Base-by-base conservation (phyloP, 129 eudicot genomes). In the Chrysanthemum seticuspe region DNA sequence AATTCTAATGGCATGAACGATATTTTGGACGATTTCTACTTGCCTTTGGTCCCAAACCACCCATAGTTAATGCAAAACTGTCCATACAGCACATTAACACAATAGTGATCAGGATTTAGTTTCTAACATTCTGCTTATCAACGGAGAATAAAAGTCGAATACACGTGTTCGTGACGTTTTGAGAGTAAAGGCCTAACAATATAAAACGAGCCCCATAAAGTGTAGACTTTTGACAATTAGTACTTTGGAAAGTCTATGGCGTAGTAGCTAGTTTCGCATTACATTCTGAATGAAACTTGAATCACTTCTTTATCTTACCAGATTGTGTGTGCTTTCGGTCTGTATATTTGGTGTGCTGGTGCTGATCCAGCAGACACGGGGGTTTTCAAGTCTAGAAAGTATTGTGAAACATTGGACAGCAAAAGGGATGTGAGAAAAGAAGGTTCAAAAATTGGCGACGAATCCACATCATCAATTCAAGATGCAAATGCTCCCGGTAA, bases 341-440 rank as follows among this genome's bases (percentile, higher is more conserved):
- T 94, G 71, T 94, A 93, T 74, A 83, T 94, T 58, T 94, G 98
- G 97, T 94, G 97, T 19, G 97, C 97, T 55, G 97, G 82, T 52
- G 83, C 98, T 78, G 97, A 94, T 81, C 98, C 98, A 62, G 98
- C 98, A 44, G 98, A 94, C 82, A 58, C 93, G 44, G 98, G 97
- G 58, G 98, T 94, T 51, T 90, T 90, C 79, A 90, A 75, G 78
- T 94, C 98, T 10, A 90, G 85, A 75, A 94, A 94, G 76, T 94
- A 94, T 77, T 74, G 80, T 66, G 86, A 81, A 62, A 58, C 74
- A 58, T 54, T 76, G 8, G 78, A 75, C 70, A 82, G 36, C 78
- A 84, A 80, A 74, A 67, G 67, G 45, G 67, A 53, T 70, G 75
- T 29, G 9, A 65, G 62, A 61, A 74, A 58, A 10, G 73, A 78